phyloP scores from a whole-genome alignment of 169 alveolate species.

The Eimeria sp. region DNA sequence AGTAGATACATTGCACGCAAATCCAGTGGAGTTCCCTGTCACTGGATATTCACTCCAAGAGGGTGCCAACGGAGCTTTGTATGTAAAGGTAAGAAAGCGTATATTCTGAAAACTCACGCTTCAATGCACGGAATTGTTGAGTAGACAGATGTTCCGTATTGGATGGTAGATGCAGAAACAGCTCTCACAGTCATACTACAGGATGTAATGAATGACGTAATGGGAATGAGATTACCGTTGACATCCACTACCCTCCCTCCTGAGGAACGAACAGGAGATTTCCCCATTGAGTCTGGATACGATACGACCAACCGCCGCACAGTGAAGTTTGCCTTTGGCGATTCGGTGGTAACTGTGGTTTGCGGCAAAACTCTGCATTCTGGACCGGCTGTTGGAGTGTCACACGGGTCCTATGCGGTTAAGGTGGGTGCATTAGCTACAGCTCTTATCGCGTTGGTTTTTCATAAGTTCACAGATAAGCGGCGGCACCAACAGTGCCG shows the following conservation, averaged over 20 bases:
- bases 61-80: constrained; percentile 23
- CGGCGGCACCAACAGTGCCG: neutral
- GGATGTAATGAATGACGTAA: constrained; percentile 46
- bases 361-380: constrained; percentile 35
- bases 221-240: constrained; percentile 20
- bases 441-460: neutral
- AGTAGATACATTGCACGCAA: constrained; percentile 25
- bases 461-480: constrained; percentile 21
- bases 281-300: constrained; percentile 54
- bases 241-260: neutral
- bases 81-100: constrained; percentile 38
- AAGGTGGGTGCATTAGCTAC: constrained; percentile 8
- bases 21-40: constrained; percentile 19
- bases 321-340: constrained; percentile 26
- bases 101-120: neutral
- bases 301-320: constrained; percentile 35
- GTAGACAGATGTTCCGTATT: constrained; percentile 48
- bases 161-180: constrained; percentile 65
- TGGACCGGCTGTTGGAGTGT: constrained; percentile 58
- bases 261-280: neutral
- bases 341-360: neutral
- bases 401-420: constrained; percentile 25
- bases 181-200: constrained; percentile 31
- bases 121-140: neutral
- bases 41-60: constrained; percentile 43